These are phyloP conservation scores for Tilletiaria anomala DNA, from an alignment of 1,284 basidiomycete genomes.

Conservation along the genomic window DNA sequence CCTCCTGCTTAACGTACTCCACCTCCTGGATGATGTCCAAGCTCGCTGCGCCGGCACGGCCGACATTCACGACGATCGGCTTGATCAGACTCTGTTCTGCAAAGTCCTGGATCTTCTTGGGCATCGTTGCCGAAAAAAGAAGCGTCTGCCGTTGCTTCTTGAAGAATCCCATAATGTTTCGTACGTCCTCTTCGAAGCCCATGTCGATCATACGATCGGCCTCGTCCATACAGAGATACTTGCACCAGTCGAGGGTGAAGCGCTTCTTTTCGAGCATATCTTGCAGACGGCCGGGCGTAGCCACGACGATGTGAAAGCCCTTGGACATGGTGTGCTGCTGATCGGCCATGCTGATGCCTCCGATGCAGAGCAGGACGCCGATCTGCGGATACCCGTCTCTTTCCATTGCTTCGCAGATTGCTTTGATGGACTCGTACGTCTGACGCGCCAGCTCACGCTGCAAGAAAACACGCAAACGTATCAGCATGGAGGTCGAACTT, in stretches of 20 bases:
- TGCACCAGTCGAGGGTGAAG: constrained; percentile 66
- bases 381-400: constrained; percentile 65
- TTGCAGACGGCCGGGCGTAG: constrained; percentile 47
- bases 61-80: constrained; percentile 90
- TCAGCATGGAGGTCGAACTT: neutral
- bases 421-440: constrained; percentile 82
- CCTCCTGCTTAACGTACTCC: constrained; percentile 97
- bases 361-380: constrained; percentile 71
- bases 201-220: constrained; percentile 98
- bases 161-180: constrained; percentile 97
- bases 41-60: constrained; percentile 92
- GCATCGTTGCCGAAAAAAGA: constrained; percentile 97
- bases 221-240: constrained; percentile 91
- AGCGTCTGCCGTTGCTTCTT: constrained; percentile 87
- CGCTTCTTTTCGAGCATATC: constrained; percentile 68
- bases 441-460: constrained; percentile 46
- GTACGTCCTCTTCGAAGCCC: constrained; percentile 95
- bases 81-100: constrained; percentile 84
- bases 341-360: constrained; percentile 93
- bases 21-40: constrained; percentile 93
- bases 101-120: constrained; percentile 94
- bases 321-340: constrained; percentile 76
- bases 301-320: constrained; percentile 89
- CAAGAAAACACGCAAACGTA: neutral
- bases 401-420: constrained; percentile 69